Evolutionary conservation across 805 yeast species (phyloP).

Genomic region (Cyberlindnera bimundalis): DNA sequence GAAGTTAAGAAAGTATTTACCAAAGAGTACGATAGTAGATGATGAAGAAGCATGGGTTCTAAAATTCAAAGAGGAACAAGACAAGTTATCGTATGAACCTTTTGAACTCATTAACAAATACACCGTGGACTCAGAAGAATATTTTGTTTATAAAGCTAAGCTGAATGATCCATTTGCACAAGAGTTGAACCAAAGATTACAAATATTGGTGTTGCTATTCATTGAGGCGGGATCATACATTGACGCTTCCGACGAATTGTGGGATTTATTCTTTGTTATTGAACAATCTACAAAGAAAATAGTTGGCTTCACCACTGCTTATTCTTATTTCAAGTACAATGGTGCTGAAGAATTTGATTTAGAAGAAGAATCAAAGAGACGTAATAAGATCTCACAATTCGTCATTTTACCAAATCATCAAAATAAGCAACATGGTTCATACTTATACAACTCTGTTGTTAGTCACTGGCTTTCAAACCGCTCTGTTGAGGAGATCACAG

Average conservation of each 20-base stretch:
- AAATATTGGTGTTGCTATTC: conserved; percentile 74
- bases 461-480: conserved; percentile 52
- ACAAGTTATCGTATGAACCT: conserved; percentile 35
- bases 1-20: conserved; percentile 55
- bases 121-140: conserved; percentile 36
- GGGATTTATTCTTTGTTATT: conserved; percentile 70
- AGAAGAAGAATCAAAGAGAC: conserved; percentile 30
- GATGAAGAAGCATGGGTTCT: conserved; percentile 71
- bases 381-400: conserved; percentile 86
- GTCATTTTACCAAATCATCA: conserved; percentile 83
- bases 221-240: conserved; percentile 94
- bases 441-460: conserved; percentile 55
- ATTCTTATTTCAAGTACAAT: conserved; percentile 76
- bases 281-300: conserved; percentile 39
- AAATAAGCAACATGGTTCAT: conserved; percentile 65
- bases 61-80: conserved; percentile 45
- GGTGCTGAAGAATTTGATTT: conserved; percentile 50
- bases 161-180: conserved; percentile 37
- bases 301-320: conserved; percentile 80
- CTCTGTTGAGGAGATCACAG: conserved; percentile 65
- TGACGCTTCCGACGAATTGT: conserved; percentile 66
- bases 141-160: conserved; percentile 45
- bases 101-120: conserved; percentile 34
- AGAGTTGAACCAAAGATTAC: conserved; percentile 65
- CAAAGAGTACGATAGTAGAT: conserved; percentile 54